Conservation (phyloP, 495 filamentous ascomycete genomes). For the Wilcoxina mikolae region DNA sequence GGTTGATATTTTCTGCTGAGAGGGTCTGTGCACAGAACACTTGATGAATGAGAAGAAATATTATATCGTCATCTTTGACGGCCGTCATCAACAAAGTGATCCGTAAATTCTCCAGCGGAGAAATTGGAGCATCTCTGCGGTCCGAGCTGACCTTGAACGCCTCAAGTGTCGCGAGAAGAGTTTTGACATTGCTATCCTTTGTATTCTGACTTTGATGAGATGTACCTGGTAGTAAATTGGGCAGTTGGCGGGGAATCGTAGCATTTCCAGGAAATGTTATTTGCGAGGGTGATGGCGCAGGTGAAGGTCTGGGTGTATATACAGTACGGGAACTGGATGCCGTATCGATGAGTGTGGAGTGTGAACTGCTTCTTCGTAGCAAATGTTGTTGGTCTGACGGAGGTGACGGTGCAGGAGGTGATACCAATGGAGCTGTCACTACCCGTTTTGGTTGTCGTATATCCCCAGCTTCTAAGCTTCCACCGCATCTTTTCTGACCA, state of each 20-base stretch:
- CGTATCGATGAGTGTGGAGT: background rate
- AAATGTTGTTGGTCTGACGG: background rate
- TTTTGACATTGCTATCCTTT: background rate
- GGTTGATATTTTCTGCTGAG: background rate
- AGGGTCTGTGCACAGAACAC: background rate
- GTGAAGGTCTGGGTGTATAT: background rate
- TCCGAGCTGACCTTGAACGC: background rate
- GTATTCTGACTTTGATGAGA: background rate
- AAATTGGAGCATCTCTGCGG: background rate
- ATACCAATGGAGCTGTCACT: background rate
- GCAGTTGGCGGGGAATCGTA: background rate
- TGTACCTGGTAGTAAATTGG: background rate
- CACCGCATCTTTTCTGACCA: background rate
- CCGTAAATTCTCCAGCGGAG: background rate
- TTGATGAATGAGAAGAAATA: conserved; percentile 3
- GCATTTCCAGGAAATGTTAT: background rate
- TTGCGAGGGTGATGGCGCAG: background rate
- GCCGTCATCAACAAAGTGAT: background rate
- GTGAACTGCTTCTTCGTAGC: background rate
- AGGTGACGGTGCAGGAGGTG: background rate
- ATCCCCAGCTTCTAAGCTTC: background rate
- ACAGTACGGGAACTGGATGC: background rate
- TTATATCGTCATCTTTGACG: background rate
- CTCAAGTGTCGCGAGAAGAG: background rate
- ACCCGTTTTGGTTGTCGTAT: background rate